Evolutionary conservation across 768 basidiomycete genomes (phyloP), one percentile per base, ranked within the genome.

Genomic region (Xanthoconium purpureum): DNA sequence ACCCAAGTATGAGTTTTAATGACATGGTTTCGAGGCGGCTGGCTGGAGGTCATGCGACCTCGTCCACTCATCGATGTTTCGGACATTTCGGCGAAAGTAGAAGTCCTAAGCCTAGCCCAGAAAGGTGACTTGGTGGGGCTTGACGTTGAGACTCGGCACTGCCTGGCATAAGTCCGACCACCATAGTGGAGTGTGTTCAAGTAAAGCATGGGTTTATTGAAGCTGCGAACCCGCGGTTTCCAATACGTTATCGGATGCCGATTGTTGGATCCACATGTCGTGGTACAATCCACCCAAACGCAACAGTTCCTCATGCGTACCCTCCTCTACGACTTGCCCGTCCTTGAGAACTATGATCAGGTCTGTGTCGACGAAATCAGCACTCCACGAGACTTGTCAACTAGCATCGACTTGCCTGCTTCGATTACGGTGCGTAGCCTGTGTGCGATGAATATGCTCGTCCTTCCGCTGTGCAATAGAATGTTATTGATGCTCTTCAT

Each of bases 401-500:
- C 18, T 14, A n/a, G 6, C 47, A 50, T 10, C 12, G 14, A 75
- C 79, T 58, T 62, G 86, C 90, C 92, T n/a, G 94, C 84, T 71
- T 96, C 94, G 28, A 94, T 85, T 18, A 97, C 84, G 0, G 94
- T 96, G 40, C 92, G 84, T 43, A 99, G 73, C 50, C 91, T 80
- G 71, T 99, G 97, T 0, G 97, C 97, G 56, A 99, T 95, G 68
- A 99, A 99, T 58, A 99, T 91, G 58, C 92, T 94, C 30, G 97
- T 99, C 44, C 94, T 82, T 5, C 83, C 78, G 62, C 88, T 87
- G 60, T 88, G 84, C 35, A 89, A 74, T 35, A 98, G 75, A 0
- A 84, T 85, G 18, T 73, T 76, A 64, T 98, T 89, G 73, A 99
- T 90, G 66, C 96, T 97, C 65, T 84, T 81, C 94, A 98, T 98